Percentiles rank a stretch among this genome's conserved stretches.
These are phyloP conservation scores for Lactifluus pinguis DNA, from an alignment of 768 basidiomycete genomes.

Conservation along the genomic window DNA sequence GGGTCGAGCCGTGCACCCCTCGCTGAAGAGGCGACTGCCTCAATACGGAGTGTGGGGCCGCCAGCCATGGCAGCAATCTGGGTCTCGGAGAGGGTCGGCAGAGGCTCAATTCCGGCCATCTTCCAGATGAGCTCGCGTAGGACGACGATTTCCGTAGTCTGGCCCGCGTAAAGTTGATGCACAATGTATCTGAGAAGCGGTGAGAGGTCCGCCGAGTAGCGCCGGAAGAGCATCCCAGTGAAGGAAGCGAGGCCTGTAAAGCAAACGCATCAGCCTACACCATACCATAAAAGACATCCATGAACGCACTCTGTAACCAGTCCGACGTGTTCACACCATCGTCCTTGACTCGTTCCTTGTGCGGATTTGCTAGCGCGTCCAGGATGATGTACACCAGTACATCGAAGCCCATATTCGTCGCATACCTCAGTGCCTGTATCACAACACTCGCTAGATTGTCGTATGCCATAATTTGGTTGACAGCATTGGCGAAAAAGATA, in stretches of 20 bases:
- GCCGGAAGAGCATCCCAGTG: slow-evolving; percentile 83
- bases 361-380: slow-evolving; percentile 77
- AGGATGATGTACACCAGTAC: slow-evolving; percentile 82
- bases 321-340: slow-evolving; percentile 87
- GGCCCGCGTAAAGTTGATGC: slow-evolving; percentile 76
- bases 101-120: slow-evolving; percentile 90
- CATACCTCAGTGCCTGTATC: slow-evolving; percentile 80
- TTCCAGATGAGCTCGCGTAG: slow-evolving; percentile 90
- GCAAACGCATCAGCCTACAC: slow-evolving; percentile 10
- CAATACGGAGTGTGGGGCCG: slow-evolving; percentile 76
- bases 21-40: slow-evolving; percentile 73
- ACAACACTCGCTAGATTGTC: slow-evolving; percentile 88
- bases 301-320: slow-evolving; percentile 80
- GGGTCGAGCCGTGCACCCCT: slow-evolving; percentile 70
- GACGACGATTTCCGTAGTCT: slow-evolving; percentile 83
- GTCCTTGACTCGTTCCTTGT: slow-evolving; percentile 75
- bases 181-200: slow-evolving; percentile 85
- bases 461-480: slow-evolving; percentile 94
- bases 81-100: slow-evolving; percentile 80
- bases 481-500: slow-evolving; percentile 80
- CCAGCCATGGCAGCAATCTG: slow-evolving; percentile 90
- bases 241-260: slow-evolving; percentile 79
- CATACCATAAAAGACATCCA: not conserved
- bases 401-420: slow-evolving; percentile 91
- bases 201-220: slow-evolving; percentile 75